Base-by-base conservation (phyloP, 345 rosid species). In the Salix koriyanagi region DNA sequence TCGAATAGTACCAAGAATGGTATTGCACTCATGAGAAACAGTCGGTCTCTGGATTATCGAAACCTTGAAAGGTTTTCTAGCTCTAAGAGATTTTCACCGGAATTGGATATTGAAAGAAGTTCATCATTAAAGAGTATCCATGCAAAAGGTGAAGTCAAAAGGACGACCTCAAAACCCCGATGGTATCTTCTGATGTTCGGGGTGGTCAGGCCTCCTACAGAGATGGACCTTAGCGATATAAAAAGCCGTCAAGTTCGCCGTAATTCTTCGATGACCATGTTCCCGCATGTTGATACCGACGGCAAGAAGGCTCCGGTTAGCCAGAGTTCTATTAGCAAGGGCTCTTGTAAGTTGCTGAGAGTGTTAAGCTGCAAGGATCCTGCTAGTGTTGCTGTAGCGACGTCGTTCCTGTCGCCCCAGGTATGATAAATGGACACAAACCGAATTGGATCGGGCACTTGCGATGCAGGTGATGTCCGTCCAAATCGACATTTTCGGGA, bases 161-260 rank as follows among this genome's bases (percentile, higher is more conserved):
- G 64, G 36, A 37, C 36, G 25, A 19, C 56, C 4, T 79, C 85
- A n/a, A 89, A 81, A 86, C 91, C 90, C 7, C 79, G 86, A 79
- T 91, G 96, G 97, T 90, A 80, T 7, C 58, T 87, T 72, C 84
- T 89, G 69, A 83, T 89, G 89, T 88, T 92, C 70, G 94, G 96
- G 44, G 82, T 84, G 82, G 83, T 85, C 36, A 86, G 83, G 86
- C 85, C 86, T 16, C 91, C 94, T 4, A 85, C 89, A 32, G 92
- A 82, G 79, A 89, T 87, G 81, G 91, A 90, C 71, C 87, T 92
- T 2, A 83, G 78, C 34, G 96, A 92, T 71, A 92, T 92, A 14
- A 89, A 84, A 52, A 91, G 52, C 88, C 87, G 94, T 32, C 97
- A 91, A 82, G 69, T 48, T 74, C 91, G 94, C 65, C 89, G 91